Evolutionary conservation across 164 flowering plant species (phyloP).

Genomic region (Vitis rupestris): DNA sequence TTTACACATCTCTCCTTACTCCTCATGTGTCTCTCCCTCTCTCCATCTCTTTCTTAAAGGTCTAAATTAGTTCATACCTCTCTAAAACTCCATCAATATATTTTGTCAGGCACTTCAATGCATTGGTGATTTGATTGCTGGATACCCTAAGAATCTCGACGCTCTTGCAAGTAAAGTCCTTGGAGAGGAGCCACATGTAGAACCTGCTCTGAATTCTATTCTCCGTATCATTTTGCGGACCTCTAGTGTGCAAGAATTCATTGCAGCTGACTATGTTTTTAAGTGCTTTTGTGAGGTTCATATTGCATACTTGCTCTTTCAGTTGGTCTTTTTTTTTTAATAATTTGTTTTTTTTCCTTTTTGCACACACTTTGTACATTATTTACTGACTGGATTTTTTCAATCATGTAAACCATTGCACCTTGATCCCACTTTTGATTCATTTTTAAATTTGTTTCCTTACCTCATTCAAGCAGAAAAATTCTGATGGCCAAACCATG

Average conservation of each 20-base stretch:
- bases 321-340: background rate
- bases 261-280: slow-evolving; percentile 86
- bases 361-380: background rate
- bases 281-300: slow-evolving; percentile 88
- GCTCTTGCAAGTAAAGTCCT: slow-evolving; percentile 71
- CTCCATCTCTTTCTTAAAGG: background rate
- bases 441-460: slow-evolving; percentile 2
- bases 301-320: slow-evolving; percentile 5
- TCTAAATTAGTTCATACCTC: background rate
- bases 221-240: slow-evolving; percentile 80
- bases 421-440: background rate
- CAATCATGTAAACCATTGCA: background rate
- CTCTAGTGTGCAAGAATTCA: slow-evolving; percentile 69
- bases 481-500: slow-evolving; percentile 75
- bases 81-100: background rate
- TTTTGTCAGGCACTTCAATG: slow-evolving; percentile 67
- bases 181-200: slow-evolving; percentile 81
- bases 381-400: background rate
- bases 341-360: background rate
- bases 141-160: slow-evolving; percentile 70
- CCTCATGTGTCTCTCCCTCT: background rate
- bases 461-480: slow-evolving; percentile 48
- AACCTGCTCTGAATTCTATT: slow-evolving; percentile 84
- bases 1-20: background rate
- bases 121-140: slow-evolving; percentile 77